Base-by-base conservation (phyloP, 2,329 filamentous ascomycete genomes). In the Fusarium tjaetaba region DNA sequence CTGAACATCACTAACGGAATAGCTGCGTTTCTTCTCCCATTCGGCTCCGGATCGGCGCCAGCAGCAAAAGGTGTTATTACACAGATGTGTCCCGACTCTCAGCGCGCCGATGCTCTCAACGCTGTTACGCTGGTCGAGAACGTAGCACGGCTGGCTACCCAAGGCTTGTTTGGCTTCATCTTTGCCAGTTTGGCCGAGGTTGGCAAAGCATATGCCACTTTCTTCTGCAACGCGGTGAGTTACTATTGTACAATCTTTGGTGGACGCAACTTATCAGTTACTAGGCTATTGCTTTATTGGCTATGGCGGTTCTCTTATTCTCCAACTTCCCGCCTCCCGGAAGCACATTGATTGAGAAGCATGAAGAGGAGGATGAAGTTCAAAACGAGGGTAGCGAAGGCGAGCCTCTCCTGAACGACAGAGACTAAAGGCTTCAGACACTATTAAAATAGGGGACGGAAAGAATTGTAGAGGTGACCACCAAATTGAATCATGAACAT, bases 41-140 rank as follows among this genome's bases (percentile, higher is more conserved):
- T 94, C 36, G 91, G 90, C 1, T 92, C 91, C 0, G 92, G 92
- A 0, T 91, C 91, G 0, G 92, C 91, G 0, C 88, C 91, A 0
- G 90, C 92, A 0, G 90, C 91, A 3, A 94, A 94, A 73, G 92
- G 92, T 2, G 90, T 92, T n/a, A 93, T 94, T 67, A 87, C 92
- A 0, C 88, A 92, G 64, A 92, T 94, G 90, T 91, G 91, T 49
- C 84, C 90, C 0, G 84, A 88, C 4, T 85, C 85, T 1, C 88
- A 92, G 62, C 86, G 91, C 1, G 86, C 88, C 0, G 92, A 94
- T 76, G 92, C 92, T 0, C 82, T 94, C 7, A 90, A 90, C 43
- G 91, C 90, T 1, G 90, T 94, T 18, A 93, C 90, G 0, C 82
- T 94, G 0, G 88, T 94, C 0, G 92, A 94, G 77, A 93, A 92